phyloP scores from a whole-genome alignment of 805 yeast species.

The Pichia pseudocactophila region DNA sequence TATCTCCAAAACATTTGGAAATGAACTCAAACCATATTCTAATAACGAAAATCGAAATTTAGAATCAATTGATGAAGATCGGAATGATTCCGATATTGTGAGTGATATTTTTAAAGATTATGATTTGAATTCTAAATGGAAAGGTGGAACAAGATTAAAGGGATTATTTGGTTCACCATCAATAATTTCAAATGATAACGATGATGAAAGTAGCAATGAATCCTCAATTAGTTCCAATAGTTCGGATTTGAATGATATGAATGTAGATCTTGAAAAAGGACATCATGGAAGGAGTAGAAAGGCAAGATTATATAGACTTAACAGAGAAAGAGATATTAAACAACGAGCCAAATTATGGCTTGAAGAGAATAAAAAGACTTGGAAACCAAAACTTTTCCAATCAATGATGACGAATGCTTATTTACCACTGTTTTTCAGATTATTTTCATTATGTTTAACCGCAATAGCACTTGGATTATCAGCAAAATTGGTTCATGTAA shows the following conservation, averaged over 20 bases:
- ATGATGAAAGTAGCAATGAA: neutral
- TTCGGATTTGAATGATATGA: conserved; percentile 8
- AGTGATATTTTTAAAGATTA: conserved; percentile 15
- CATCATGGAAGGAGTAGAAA: neutral
- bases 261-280: conserved; percentile 14
- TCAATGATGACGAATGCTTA: conserved; percentile 68
- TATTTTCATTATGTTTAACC: conserved; percentile 49
- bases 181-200: neutral
- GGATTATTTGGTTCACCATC: conserved; percentile 33
- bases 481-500: conserved; percentile 39
- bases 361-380: conserved; percentile 48
- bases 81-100: conserved; percentile 9
- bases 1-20: too few species aligned
- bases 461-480: conserved; percentile 69
- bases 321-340: conserved; percentile 28
- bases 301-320: conserved; percentile 1
- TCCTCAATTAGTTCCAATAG: conserved; percentile 4
- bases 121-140: conserved; percentile 48
- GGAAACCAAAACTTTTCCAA: conserved; percentile 53
- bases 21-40: too few species aligned
- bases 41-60: too few species aligned
- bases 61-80: conserved; percentile 14
- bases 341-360: conserved; percentile 63
- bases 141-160: conserved; percentile 58
- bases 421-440: conserved; percentile 68